phyloP scores from a whole-genome alignment of 2,329 filamentous ascomycete species.

The Epichloe sp. region DNA sequence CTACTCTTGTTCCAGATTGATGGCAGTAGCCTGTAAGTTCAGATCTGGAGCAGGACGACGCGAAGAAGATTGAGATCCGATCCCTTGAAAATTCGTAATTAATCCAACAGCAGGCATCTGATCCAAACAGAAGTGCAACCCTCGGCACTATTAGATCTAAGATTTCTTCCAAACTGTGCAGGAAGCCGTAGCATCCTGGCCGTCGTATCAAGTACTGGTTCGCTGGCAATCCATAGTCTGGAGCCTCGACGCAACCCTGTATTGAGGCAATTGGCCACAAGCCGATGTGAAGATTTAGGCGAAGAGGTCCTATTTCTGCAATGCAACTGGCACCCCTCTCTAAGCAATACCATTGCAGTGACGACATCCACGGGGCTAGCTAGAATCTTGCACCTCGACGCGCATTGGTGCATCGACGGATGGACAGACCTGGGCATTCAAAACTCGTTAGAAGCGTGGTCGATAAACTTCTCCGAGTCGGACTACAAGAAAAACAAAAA shows the following conservation, averaged over 20 bases:
- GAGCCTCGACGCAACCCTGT: constrained; percentile 22
- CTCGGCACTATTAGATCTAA: constrained; percentile 72
- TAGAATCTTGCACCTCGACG: constrained; percentile 36
- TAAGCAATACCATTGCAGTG: constrained; percentile 45
- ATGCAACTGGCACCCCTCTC: constrained; percentile 56
- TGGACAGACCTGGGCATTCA: constrained; percentile 27
- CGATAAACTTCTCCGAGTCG: constrained; percentile 42
- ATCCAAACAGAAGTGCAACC: constrained; percentile 49
- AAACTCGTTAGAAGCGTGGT: constrained; percentile 61
- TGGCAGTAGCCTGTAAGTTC: constrained; percentile 41
- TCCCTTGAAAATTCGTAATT: neutral
- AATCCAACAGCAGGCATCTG: constrained; percentile 3
- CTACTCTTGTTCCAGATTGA: constrained; percentile 51
- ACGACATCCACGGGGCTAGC: constrained; percentile 60
- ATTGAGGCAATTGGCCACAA: constrained; percentile 28
- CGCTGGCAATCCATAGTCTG: constrained; percentile 50
- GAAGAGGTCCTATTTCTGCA: constrained; percentile 55
- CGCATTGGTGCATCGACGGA: constrained; percentile 24
- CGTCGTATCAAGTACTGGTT: constrained; percentile 65
- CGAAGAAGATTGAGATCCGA: neutral
- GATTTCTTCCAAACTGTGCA: constrained; percentile 48
- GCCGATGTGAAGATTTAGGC: constrained; percentile 35
- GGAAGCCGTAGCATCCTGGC: constrained; percentile 43
- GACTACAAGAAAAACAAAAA: constrained; percentile 4
- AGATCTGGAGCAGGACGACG: neutral